Evolutionary conservation across 768 basidiomycete species (phyloP).

Genomic region (Lyophyllum semitale): DNA sequence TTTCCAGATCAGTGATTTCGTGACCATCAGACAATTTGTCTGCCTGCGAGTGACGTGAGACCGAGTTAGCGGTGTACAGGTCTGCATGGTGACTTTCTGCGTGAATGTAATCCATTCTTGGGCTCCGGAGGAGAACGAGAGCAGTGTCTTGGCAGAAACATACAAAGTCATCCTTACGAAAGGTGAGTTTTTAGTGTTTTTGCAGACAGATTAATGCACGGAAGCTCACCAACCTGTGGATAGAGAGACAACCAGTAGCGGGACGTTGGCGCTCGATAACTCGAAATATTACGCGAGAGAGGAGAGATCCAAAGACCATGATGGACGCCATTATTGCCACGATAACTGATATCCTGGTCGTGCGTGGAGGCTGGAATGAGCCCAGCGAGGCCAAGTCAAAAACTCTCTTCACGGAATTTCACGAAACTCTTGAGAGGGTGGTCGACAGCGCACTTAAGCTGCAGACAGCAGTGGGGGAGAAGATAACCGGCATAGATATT

Average conservation of each 20-base stretch:
- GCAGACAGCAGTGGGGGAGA: slow-evolving; percentile 3
- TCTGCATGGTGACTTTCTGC: slow-evolving; percentile 30
- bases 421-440: slow-evolving; percentile 1
- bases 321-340: background rate
- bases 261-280: slow-evolving; percentile 52
- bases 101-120: slow-evolving; percentile 34
- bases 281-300: slow-evolving; percentile 37
- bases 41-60: too few relatives aligned
- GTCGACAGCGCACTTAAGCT: slow-evolving; percentile 3
- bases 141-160: slow-evolving; percentile 29
- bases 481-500: slow-evolving; percentile 10
- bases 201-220: background rate
- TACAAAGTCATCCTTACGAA: slow-evolving; percentile 42
- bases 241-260: too few relatives aligned
- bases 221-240: background rate
- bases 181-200: slow-evolving; percentile 31
- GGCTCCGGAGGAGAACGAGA: slow-evolving; percentile 31
- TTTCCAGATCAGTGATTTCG: too few relatives aligned
- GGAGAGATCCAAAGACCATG: slow-evolving; percentile 29
- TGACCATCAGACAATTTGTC: too few relatives aligned
- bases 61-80: too few relatives aligned
- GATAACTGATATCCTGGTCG: slow-evolving; percentile 7
- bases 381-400: background rate
- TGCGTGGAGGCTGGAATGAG: slow-evolving; percentile 12
- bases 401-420: background rate